Base-by-base conservation (phyloP, 805 yeast genomes). In the Wickerhamiella galacta region DNA sequence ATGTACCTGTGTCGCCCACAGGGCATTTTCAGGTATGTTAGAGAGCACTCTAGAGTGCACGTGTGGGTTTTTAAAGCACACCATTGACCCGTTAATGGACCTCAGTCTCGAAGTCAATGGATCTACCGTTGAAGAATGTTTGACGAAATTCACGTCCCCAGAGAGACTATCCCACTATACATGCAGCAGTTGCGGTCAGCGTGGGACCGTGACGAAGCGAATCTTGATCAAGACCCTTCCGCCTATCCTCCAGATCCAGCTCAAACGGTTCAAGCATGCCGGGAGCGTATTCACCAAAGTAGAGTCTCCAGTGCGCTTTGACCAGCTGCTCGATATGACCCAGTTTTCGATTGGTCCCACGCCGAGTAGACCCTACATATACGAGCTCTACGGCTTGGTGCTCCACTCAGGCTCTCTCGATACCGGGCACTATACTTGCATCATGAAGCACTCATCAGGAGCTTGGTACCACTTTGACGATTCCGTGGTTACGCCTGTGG, bases 381-480 rank as follows among this genome's bases (percentile, higher is more conserved):
- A 78, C 54, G 95, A 87, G 54, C 63, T 90, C 26, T 82, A 74
- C 54, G 94, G 87, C 2, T 70, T 85, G 20, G 76, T 90, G 7
- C 72, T 82, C 45, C 98, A 90, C 53, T 73, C 72, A 21, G 99
- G 99, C 1, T 74, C 87, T 14, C 90, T 87, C 5, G 82, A 82
- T 51, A 90, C 95, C 2, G 99, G 99, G 8, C 99, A 90, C 53
- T 90, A 90, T 52, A 67, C 85, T 10, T 75, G 90, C 12, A 64
- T 75, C 46, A 68, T 80, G 39, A 87, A 85, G 32, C 48, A 40
- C 33, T 20, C 32, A 24, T 32, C 41, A 14, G 45, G 45, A 14
- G 31, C 37, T 45, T 90, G 99, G 99, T 77, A 77, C 51, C 74
- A 71, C 51, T 85, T 83, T 51, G 95, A 90, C 49, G 99, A 90